Conservation (phyloP, 352 stramenopile species). For the Globisporangium uncinulatum region DNA sequence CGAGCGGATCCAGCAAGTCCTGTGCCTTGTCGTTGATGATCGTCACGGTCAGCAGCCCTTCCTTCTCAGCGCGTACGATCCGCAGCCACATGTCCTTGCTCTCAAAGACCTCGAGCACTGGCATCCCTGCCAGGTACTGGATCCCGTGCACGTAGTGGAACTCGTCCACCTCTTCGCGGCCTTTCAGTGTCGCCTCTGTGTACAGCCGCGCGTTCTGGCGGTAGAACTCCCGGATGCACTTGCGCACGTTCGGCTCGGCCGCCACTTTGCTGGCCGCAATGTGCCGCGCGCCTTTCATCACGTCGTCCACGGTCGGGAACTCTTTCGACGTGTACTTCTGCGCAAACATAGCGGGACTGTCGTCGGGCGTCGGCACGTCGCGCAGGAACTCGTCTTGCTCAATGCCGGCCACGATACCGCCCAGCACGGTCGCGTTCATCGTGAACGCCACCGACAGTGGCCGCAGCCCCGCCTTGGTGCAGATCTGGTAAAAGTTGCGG, state of each 20-base stretch:
- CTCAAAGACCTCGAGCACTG: conserved; percentile 73
- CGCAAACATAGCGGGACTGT: conserved; percentile 58
- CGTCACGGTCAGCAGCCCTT: conserved; percentile 69
- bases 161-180: conserved; percentile 84
- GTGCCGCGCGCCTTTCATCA: conserved; percentile 86
- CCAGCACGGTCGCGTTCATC: conserved; percentile 81
- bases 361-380: conserved; percentile 69
- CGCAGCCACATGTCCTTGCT: conserved; percentile 74
- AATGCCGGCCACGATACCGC: conserved; percentile 65
- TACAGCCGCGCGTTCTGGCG: conserved; percentile 67
- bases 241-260: conserved; percentile 79
- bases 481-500: conserved; percentile 88
- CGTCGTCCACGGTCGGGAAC: conserved; percentile 79
- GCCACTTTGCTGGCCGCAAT: conserved; percentile 84
- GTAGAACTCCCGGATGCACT: conserved; percentile 81
- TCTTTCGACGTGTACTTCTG: conserved; percentile 81
- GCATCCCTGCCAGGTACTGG: conserved; percentile 84
- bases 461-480: conserved; percentile 76
- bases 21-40: conserved; percentile 81
- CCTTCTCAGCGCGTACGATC: conserved; percentile 75
- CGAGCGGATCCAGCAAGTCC: conserved; percentile 77
- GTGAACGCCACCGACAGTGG: conserved; percentile 71
- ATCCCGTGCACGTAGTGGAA: conserved; percentile 85
- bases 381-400: conserved; percentile 62
- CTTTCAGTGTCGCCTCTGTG: conserved; percentile 76